phyloP scores from a whole-genome alignment of 305 asterid genomes.

The Nicotiana rustica region DNA sequence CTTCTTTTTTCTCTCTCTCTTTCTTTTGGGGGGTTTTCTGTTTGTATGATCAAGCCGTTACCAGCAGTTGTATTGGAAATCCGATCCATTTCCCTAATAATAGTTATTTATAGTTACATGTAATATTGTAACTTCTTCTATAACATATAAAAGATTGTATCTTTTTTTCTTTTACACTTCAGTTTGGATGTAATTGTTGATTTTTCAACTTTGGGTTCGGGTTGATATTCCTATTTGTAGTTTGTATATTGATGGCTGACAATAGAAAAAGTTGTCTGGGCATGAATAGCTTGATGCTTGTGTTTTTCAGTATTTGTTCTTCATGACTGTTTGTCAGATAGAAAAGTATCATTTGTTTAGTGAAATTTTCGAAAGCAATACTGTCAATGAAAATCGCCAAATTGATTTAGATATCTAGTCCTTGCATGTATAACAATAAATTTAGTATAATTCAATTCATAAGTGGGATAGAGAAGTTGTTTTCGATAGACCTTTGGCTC shows the following conservation, averaged over 20 bases:
- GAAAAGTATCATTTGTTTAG: background rate
- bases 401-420: too few relatives aligned
- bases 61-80: background rate
- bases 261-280: background rate
- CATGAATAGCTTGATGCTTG: background rate
- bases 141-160: background rate
- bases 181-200: conserved; percentile 12
- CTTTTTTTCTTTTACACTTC: background rate
- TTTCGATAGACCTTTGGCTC: too few relatives aligned
- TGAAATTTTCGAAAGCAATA: too few relatives aligned
- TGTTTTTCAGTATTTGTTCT: background rate
- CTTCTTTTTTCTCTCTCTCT: too few relatives aligned
- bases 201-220: background rate
- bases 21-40: background rate
- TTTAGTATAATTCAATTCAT: too few relatives aligned
- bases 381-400: too few relatives aligned
- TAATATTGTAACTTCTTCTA: background rate
- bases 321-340: background rate
- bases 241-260: background rate
- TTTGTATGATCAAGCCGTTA: background rate
- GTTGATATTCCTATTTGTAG: background rate
- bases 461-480: too few relatives aligned
- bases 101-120: background rate
- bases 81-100: background rate
- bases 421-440: too few relatives aligned